These are phyloP conservation scores for Chalciporus chontae DNA, from an alignment of 768 basidiomycete species.

Conservation along the genomic window DNA sequence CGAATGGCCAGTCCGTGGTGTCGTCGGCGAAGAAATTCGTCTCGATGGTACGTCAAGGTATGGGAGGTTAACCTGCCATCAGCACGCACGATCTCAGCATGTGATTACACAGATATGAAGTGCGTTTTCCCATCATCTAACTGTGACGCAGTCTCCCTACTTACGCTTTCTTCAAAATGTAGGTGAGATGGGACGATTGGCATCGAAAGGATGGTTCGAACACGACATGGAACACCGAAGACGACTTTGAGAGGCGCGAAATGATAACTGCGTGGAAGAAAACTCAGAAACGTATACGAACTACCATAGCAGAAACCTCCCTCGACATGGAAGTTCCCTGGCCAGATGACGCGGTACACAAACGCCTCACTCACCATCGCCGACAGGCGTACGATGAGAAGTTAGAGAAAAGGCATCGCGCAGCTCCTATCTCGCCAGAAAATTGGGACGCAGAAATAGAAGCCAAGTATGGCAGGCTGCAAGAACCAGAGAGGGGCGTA, in stretches of 20 bases:
- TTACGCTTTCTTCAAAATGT: background rate
- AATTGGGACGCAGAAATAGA: slow-evolving; percentile 30
- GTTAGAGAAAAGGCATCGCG: slow-evolving; percentile 15
- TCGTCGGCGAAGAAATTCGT: slow-evolving; percentile 32
- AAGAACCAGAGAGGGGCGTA: slow-evolving; percentile 25
- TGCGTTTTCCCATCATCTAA: slow-evolving; percentile 10
- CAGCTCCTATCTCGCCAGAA: slow-evolving; percentile 7
- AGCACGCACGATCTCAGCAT: slow-evolving; percentile 1
- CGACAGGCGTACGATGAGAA: slow-evolving; percentile 48
- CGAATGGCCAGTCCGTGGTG: slow-evolving; percentile 28
- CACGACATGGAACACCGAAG: slow-evolving; percentile 47
- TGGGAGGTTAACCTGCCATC: background rate
- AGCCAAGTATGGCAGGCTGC: slow-evolving; percentile 7
- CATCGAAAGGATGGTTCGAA: slow-evolving; percentile 48
- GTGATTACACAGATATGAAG: slow-evolving; percentile 29
- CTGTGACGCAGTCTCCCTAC: background rate
- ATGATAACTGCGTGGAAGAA: slow-evolving; percentile 34
- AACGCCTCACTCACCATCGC: slow-evolving; percentile 40
- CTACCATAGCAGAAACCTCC: slow-evolving; percentile 25
- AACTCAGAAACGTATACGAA: slow-evolving; percentile 30
- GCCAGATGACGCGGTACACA: slow-evolving; percentile 41
- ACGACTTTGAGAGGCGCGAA: slow-evolving; percentile 11
- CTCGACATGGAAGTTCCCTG: slow-evolving; percentile 38
- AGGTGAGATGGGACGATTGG: slow-evolving; percentile 57
- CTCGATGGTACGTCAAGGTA: slow-evolving; percentile 29